phyloP scores from a whole-genome alignment of 768 basidiomycete genomes.

The Lepiota subincarnata region DNA sequence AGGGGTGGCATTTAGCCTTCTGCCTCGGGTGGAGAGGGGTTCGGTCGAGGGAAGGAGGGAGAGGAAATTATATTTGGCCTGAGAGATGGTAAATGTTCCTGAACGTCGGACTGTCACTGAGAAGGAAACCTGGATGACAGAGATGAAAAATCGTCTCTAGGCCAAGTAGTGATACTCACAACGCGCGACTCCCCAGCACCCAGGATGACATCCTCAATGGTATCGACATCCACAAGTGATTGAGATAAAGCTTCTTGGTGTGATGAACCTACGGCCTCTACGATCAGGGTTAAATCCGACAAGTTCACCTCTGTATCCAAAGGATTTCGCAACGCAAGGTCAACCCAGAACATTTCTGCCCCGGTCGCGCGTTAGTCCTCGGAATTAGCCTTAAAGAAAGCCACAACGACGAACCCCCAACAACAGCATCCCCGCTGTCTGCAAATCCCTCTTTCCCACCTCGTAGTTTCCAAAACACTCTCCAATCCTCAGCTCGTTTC shows the following conservation, averaged over 20 bases:
- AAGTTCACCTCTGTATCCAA: constrained; percentile 71
- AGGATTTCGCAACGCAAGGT: constrained; percentile 67
- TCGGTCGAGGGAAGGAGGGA: constrained; percentile 67
- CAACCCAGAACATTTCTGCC: constrained; percentile 75
- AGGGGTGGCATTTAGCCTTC: constrained; percentile 70
- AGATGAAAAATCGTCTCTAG: not conserved
- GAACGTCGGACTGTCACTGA: constrained; percentile 51
- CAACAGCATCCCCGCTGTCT: constrained; percentile 52
- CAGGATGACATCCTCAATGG: constrained; percentile 58
- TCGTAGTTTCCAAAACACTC: constrained; percentile 47
- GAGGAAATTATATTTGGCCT: constrained; percentile 67
- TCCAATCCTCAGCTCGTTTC: constrained; percentile 63
- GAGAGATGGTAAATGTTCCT: constrained; percentile 50
- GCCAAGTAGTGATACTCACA: constrained; percentile 34
- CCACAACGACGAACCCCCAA: constrained; percentile 46
- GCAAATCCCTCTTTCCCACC: constrained; percentile 54
- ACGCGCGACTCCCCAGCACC: constrained; percentile 60
- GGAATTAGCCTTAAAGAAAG: not conserved
- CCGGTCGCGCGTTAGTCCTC: not conserved
- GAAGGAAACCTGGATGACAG: constrained; percentile 46
- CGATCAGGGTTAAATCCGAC: constrained; percentile 52
- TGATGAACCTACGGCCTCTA: constrained; percentile 35
- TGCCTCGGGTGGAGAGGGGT: constrained; percentile 65
- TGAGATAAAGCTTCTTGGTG: constrained; percentile 27
- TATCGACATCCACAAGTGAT: constrained; percentile 51